Conservation (phyloP, 441 rosid genomes). For the Raphanus hybrid region DNA sequence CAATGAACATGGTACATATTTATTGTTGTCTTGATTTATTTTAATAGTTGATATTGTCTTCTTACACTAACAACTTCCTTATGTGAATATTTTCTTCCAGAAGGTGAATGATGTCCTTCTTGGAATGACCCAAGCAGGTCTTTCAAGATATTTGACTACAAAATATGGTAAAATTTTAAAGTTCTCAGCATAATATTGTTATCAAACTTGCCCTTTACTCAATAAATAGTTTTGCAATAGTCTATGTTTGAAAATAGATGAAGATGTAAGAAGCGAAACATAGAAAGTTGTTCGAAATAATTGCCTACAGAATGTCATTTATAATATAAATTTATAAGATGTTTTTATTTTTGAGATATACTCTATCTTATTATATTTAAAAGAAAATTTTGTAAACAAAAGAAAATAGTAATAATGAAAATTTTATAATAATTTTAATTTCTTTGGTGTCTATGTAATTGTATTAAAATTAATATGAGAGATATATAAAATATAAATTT, state of each 20-base stretch:
- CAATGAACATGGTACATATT: slow-evolving; percentile 39
- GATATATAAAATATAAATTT: too few species aligned
- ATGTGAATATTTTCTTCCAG: slow-evolving; percentile 37
- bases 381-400: too few species aligned
- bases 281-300: not conserved
- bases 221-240: not conserved
- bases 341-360: too few species aligned
- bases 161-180: slow-evolving; percentile 44
- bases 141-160: slow-evolving; percentile 56
- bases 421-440: too few species aligned
- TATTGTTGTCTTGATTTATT: not conserved
- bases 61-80: not conserved
- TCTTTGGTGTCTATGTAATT: too few species aligned
- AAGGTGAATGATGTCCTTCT: slow-evolving; percentile 69
- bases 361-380: not conserved
- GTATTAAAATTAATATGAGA: too few species aligned
- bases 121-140: slow-evolving; percentile 72
- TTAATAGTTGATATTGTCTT: not conserved
- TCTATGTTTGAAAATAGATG: not conserved
- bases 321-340: too few species aligned
- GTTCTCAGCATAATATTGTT: not conserved
- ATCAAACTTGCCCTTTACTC: not conserved
- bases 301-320: too few species aligned
- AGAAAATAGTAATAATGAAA: too few species aligned
- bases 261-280: not conserved